Evolutionary conservation across 2,329 filamentous ascomycete species (phyloP), one percentile per base, ranked within the genome.

Genomic region (Neoascochyta sp.): DNA sequence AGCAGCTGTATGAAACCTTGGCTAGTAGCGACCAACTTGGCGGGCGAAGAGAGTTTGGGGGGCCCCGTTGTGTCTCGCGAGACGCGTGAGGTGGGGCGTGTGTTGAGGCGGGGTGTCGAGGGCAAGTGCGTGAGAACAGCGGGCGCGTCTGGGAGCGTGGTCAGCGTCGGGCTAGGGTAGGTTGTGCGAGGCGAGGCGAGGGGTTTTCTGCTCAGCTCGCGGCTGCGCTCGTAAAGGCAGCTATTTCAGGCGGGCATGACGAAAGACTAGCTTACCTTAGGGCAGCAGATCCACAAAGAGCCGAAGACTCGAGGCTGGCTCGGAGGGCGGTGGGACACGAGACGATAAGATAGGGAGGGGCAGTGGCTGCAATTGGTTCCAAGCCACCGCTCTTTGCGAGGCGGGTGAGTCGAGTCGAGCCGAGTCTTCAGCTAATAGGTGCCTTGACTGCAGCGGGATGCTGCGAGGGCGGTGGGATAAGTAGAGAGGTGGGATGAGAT

Each of bases 341-440:
- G 16, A 24, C 19, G 22, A 13, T 27, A 6, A 19, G 12, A 4
- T 26, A 42, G 54, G 57, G 55, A 57, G 56, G 47, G 14, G 16
- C 16, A 26, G 9, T 25, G 17, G 8, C 24, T 42, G 33, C 56
- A 57, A 61, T 60, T 61, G 56, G 57, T 27, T 35, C 30, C 41
- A 38, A 37, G 43, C 47, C 49, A 57, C 50, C 48, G 53, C 52
- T 51, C 36, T 50, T 54, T 52, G 28, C 20, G 13, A 16, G 4
- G 31, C n/a, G n/a, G n/a, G n/a, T n/a, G n/a, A n/a, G n/a, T n/a
- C n/a, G n/a, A n/a, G n/a, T n/a, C n/a, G n/a, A n/a, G n/a, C n/a
- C n/a, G n/a, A n/a, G n/a, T n/a, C n/a, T n/a, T n/a, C n/a, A n/a
- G n/a, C n/a, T n/a, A n/a, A n/a, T n/a, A n/a, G n/a, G n/a, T n/a